phyloP scores from a whole-genome alignment of 768 basidiomycete species.

The Termitomyces bulborhizus region DNA sequence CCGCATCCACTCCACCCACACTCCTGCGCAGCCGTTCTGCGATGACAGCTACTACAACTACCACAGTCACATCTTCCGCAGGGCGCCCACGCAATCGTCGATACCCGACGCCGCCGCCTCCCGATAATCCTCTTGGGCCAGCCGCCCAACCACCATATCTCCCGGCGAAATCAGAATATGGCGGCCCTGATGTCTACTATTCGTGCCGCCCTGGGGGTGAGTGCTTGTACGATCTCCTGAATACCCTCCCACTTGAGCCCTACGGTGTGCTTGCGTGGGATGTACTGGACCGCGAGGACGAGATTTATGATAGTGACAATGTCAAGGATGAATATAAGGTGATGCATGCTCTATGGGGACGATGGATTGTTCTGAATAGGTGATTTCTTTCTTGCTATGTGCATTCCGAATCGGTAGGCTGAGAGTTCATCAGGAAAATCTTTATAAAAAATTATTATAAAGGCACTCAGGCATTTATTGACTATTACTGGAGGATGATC shows the following conservation, averaged over 20 bases:
- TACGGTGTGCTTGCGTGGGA: slow-evolving; percentile 68
- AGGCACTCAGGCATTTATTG: slow-evolving; percentile 50
- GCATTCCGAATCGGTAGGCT: neutral
- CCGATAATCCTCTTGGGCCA: slow-evolving; percentile 42
- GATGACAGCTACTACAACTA: slow-evolving; percentile 3
- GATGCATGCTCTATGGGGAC: slow-evolving; percentile 69
- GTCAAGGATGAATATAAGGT: slow-evolving; percentile 73
- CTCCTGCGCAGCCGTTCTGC: slow-evolving; percentile 9
- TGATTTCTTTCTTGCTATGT: slow-evolving; percentile 17
- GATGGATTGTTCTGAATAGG: slow-evolving; percentile 68
- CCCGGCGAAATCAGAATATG: slow-evolving; percentile 40
- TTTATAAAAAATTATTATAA: slow-evolving; percentile 53
- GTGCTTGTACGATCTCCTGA: slow-evolving; percentile 58
- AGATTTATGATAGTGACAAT: slow-evolving; percentile 67
- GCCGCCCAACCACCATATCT: slow-evolving; percentile 45
- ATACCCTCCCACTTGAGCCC: slow-evolving; percentile 48
- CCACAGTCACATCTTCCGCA: slow-evolving; percentile 6
- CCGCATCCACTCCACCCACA: slow-evolving; percentile 3
- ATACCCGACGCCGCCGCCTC: slow-evolving; percentile 35
- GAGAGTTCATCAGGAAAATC: slow-evolving; percentile 28
- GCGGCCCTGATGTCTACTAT: slow-evolving; percentile 39
- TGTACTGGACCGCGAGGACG: slow-evolving; percentile 68
- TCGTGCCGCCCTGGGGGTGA: slow-evolving; percentile 67
- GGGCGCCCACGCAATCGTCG: slow-evolving; percentile 11
- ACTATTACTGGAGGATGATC: slow-evolving; percentile 60